These are phyloP conservation scores for Limonium bicolor DNA, from an alignment of 148 eudicot species.

Conservation along the genomic window DNA sequence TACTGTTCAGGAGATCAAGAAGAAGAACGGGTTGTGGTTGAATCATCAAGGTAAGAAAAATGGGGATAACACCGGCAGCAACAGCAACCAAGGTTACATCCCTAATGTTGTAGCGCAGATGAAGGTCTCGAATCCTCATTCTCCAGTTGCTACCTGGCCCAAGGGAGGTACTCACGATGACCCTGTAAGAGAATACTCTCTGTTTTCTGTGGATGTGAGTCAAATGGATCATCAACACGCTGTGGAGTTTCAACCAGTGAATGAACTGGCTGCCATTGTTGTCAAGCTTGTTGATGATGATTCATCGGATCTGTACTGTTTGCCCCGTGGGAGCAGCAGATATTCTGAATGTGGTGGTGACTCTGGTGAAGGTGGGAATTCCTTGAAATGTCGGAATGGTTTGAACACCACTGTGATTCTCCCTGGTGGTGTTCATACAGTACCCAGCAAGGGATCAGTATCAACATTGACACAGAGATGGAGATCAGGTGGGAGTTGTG, in stretches of 20 bases:
- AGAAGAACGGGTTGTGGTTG: constrained; percentile 47
- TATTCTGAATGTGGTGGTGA: constrained; percentile 19
- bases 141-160: constrained; percentile 6
- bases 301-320: neutral
- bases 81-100: constrained; percentile 28
- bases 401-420: constrained; percentile 47
- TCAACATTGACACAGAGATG: constrained; percentile 67
- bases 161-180: constrained; percentile 10
- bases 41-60: constrained; percentile 35
- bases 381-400: constrained; percentile 1
- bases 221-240: constrained; percentile 25
- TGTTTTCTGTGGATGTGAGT: constrained; percentile 31
- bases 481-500: constrained; percentile 75
- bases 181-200: constrained; percentile 42
- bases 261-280: constrained; percentile 75
- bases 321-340: constrained; percentile 3
- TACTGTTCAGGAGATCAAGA: constrained; percentile 55
- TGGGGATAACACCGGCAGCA: constrained; percentile 26
- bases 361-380: no score
- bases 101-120: constrained; percentile 67
- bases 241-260: constrained; percentile 33
- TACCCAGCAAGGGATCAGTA: constrained; percentile 61
- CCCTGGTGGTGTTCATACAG: constrained; percentile 73
- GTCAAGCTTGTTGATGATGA: constrained; percentile 17
- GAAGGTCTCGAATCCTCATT: constrained; percentile 40